Evolutionary conservation across 75 land plant genomes (phyloP), one percentile per base, ranked within the genome.

Genomic region (Azolla pinnata): DNA sequence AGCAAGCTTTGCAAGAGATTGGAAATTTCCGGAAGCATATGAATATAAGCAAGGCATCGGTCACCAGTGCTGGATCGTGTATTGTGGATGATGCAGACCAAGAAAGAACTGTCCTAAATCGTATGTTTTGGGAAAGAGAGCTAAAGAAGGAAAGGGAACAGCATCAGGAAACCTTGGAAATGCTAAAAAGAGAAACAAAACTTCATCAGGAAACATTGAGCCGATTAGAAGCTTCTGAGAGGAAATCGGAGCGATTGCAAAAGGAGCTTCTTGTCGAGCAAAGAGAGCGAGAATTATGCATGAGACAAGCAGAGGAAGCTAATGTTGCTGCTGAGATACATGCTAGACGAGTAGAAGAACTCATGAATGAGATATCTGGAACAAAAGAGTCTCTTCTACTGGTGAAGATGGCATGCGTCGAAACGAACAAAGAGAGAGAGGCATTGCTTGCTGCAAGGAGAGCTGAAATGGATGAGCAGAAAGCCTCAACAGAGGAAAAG

Each of bases 181-280:
- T n/a, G n/a, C n/a, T n/a, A n/a, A n/a, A n/a, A n/a, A n/a, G n/a
- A n/a, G n/a, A n/a, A n/a, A n/a, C n/a, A n/a, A n/a, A n/a, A n/a
- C n/a, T n/a, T n/a, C n/a, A n/a, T n/a, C n/a, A n/a, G n/a, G n/a
- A n/a, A n/a, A n/a, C n/a, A n/a, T n/a, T n/a, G n/a, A n/a, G n/a
- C n/a, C n/a, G n/a, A n/a, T 35, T 85, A 55, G 69, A 79, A 68
- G 60, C 70, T 50, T 75, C 83, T 35, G 79, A 82, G 33, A 75
- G 79, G 55, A 80, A 82, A 48, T 66, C 79, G 1, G 59, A 61
- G 31, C 70, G 54, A 33, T 42, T 79, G 8, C 72, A 60, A n/a
- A 68, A 80, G 63, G 81, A 80, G 47, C 76, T 64, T 63, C 59
- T 71, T 35, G 65, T 74, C 60, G 75, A 80, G 17, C 8, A 67